Evolutionary conservation across 495 filamentous ascomycete species (phyloP), one percentile per base, ranked within the genome.

Genomic region (Tuber calosporum): DNA sequence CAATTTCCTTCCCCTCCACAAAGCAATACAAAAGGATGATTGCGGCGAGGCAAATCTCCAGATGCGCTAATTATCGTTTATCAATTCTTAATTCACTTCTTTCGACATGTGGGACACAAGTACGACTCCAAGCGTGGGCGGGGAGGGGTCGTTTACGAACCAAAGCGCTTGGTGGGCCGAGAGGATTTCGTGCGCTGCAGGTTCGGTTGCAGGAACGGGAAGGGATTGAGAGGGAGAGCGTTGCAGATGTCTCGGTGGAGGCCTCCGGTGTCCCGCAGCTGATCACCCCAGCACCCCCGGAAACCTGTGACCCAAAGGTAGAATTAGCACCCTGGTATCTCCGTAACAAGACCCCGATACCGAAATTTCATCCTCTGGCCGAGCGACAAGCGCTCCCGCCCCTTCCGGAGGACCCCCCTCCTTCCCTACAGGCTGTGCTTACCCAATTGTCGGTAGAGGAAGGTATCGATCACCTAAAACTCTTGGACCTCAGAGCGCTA

Each of bases 291-390:
- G 36, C 71, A 7, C 62, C n/a, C 39, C 34, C 53, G 4, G 39
- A 71, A 42, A 36, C 62, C 1, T 22, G 7, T 7, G 34, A 36
- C 19, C 30, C 72, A 6, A 68, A 68, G 38, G 53, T 37, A 42
- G 39, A 67, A 26, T 0, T 78, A 69, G 58, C 87, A n/a, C 94
- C 94, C 8, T 99, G 95, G 95, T 97, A 97, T 83, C 87, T 97
- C 62, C 89, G 93, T 81, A 89, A 91, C 76, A 86, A 93, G 75
- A 73, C 82, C 8, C 79, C 82, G 38, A 78, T 82, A 40, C 82
- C 84, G 22, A 73, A 79, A 66, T 77, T 69, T 43, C 81, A 84
- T 30, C 84, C 85, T 1, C 78, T 91, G 53, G 84, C 86, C 72
- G 85, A 89, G 39, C 87, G 85, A 43, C 87, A 91, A 76, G 85